Percentiles rank a stretch among this genome's conserved stretches.
phyloP scores from a whole-genome alignment of 177 flowering plant species.

The Vitis hybrid region DNA sequence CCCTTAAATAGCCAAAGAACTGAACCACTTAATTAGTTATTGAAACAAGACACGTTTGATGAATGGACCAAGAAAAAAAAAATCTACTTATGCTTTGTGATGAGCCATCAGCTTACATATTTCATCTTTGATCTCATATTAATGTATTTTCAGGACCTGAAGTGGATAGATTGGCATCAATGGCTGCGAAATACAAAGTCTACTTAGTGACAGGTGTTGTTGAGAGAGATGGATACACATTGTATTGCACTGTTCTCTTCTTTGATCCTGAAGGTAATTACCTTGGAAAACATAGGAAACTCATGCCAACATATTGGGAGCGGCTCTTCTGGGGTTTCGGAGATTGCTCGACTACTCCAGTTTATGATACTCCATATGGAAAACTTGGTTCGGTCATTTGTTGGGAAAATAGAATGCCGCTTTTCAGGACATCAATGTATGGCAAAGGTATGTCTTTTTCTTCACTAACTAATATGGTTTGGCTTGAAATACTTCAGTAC shows the following conservation, averaged over 20 bases:
- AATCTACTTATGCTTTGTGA: too few relatives aligned
- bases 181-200: conserved; percentile 92
- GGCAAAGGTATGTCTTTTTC: conserved; percentile 59
- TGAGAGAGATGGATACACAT: conserved; percentile 91
- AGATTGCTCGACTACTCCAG: conserved; percentile 92
- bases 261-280: conserved; percentile 84
- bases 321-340: conserved; percentile 96
- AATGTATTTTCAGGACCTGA: conserved; percentile 63
- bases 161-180: conserved; percentile 81
- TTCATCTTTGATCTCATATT: too few relatives aligned
- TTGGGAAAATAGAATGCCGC: too few relatives aligned
- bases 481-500: too few relatives aligned
- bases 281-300: conserved; percentile 90
- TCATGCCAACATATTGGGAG: conserved; percentile 92
- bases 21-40: too few relatives aligned
- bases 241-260: conserved; percentile 81
- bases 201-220: conserved; percentile 85
- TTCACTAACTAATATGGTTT: too few relatives aligned
- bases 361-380: conserved; percentile 81
- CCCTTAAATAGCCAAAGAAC: too few relatives aligned
- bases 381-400: conserved; percentile 84
- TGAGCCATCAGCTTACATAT: too few relatives aligned
- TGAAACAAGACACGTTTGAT: too few relatives aligned
- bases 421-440: conserved; percentile 82
- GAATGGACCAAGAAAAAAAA: too few relatives aligned